phyloP scores from a whole-genome alignment of 495 filamentous ascomycete species.

The Aspergillus cavernicola region DNA sequence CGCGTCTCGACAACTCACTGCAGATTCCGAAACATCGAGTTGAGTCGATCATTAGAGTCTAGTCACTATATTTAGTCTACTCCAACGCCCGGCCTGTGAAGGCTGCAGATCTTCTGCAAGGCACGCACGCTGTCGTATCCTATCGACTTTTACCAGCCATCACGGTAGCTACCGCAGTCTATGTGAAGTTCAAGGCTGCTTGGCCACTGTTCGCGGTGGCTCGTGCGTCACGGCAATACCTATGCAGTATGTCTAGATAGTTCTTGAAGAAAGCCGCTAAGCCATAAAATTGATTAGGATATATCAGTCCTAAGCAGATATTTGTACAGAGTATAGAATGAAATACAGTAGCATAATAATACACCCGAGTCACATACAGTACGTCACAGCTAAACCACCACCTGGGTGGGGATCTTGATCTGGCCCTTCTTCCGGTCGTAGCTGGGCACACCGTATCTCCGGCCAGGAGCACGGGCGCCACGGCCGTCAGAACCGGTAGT shows the following conservation, averaged over 20 bases:
- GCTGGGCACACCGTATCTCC: constrained; percentile 65
- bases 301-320: background rate
- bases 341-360: background rate
- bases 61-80: too few relatives aligned
- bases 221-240: too few relatives aligned
- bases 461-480: constrained; percentile 52
- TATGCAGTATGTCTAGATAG: too few relatives aligned
- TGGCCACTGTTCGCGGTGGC: too few relatives aligned
- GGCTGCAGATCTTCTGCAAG: too few relatives aligned
- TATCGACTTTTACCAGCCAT: too few relatives aligned
- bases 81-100: too few relatives aligned
- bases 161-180: too few relatives aligned
- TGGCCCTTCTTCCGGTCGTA: constrained; percentile 69
- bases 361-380: background rate
- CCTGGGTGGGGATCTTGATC: constrained; percentile 67
- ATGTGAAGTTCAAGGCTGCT: too few relatives aligned
- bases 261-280: too few relatives aligned
- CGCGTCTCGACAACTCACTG: background rate
- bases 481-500: constrained; percentile 60
- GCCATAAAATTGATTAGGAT: background rate
- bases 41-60: background rate
- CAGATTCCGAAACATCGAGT: background rate
- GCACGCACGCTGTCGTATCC: too few relatives aligned
- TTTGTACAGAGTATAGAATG: constrained; percentile 3
- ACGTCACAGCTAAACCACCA: constrained; percentile 44